phyloP scores from a whole-genome alignment of 441 rosid species.

The Populus hybrid region DNA sequence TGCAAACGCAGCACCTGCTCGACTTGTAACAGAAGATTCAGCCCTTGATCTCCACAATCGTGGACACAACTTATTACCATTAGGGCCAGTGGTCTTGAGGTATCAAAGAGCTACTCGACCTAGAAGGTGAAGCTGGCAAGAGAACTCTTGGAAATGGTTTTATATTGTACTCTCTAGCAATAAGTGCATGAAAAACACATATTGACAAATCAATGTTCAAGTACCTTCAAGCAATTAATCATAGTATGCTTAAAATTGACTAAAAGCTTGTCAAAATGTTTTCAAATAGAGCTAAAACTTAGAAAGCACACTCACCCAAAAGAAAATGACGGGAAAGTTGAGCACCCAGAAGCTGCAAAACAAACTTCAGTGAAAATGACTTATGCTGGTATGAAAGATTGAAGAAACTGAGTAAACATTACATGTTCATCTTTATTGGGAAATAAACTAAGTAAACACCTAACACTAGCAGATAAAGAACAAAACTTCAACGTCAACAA shows the following conservation, averaged over 20 bases:
- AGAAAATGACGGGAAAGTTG: not conserved
- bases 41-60: not conserved
- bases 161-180: not conserved
- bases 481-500: not conserved
- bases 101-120: not conserved
- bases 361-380: constrained; percentile 2
- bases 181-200: not conserved
- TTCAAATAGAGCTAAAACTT: not conserved
- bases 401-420: not conserved
- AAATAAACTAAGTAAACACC: not conserved
- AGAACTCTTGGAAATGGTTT: not conserved
- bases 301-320: not conserved
- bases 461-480: not conserved
- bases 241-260: not conserved
- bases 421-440: not conserved
- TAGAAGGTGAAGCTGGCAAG: too few species aligned
- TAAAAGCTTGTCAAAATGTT: not conserved
- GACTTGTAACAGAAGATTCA: not conserved
- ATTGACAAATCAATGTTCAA: not conserved
- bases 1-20: too few species aligned
- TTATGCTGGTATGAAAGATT: not conserved
- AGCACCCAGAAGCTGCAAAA: constrained; percentile 6
- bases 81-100: not conserved
- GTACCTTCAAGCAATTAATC: not conserved
- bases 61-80: not conserved